Evolutionary conservation across 2,329 filamentous ascomycete species (phyloP).

Genomic region (Penicillium psychrosexuale): DNA sequence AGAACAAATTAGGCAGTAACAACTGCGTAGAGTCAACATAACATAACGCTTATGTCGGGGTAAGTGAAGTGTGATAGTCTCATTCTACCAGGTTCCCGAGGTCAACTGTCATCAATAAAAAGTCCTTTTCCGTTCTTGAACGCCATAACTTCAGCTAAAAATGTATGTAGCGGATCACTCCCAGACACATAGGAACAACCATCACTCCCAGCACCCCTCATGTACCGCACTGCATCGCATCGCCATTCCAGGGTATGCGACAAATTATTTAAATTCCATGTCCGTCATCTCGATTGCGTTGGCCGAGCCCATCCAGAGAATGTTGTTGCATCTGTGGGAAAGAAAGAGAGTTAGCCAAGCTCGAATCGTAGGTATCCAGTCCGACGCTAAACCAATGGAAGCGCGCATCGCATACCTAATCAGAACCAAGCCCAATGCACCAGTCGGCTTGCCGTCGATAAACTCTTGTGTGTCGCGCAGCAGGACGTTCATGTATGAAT

Average conservation of each 20-base stretch:
- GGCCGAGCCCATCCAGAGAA: slow-evolving; percentile 77
- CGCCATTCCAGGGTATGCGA: neutral
- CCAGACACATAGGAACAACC: too few species aligned
- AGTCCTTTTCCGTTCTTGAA: too few species aligned
- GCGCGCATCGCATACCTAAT: slow-evolving; percentile 63
- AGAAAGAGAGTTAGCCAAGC: slow-evolving; percentile 1
- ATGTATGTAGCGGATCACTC: neutral
- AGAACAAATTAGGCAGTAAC: too few species aligned
- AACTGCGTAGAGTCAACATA: too few species aligned
- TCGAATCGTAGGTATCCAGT: neutral
- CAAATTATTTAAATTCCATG: slow-evolving; percentile 36
- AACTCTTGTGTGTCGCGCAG: slow-evolving; percentile 88
- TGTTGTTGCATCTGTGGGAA: slow-evolving; percentile 77
- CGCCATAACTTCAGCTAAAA: too few species aligned
- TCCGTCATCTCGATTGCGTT: slow-evolving; percentile 51
- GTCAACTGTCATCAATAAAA: too few species aligned
- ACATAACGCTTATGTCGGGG: too few species aligned
- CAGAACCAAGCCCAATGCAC: slow-evolving; percentile 81
- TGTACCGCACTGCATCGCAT: neutral
- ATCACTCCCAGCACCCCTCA: neutral
- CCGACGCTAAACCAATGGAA: too few species aligned
- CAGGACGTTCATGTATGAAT: slow-evolving; percentile 99
- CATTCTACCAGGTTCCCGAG: too few species aligned
- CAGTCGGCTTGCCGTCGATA: slow-evolving; percentile 81
- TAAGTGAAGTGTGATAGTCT: too few species aligned